phyloP scores from a whole-genome alignment of 148 eudicot species.

The Dianthus caryophyllus region DNA sequence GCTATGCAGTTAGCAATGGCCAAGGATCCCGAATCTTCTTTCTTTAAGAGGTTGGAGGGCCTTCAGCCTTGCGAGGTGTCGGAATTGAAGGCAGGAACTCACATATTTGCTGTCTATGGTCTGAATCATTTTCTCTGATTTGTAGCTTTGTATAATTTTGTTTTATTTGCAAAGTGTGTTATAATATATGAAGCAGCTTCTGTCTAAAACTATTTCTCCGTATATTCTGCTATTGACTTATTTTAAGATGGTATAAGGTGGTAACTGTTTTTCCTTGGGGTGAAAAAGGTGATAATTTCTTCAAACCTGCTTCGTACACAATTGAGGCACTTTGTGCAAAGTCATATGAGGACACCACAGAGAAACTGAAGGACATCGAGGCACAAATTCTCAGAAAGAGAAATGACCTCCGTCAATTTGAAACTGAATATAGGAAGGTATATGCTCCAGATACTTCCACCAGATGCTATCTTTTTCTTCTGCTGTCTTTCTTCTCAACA shows the following conservation, averaged over 20 bases:
- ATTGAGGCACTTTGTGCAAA: conserved; percentile 88
- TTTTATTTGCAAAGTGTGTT: not conserved
- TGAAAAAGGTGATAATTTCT: conserved; percentile 78
- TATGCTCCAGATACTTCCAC: not conserved
- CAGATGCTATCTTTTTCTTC: not conserved
- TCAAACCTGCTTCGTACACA: conserved; percentile 88
- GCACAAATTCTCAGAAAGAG: conserved; percentile 64
- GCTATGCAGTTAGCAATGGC: conserved; percentile 90
- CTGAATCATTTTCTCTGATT: conserved; percentile 14
- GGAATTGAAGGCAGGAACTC: conserved; percentile 84
- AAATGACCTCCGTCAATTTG: conserved; percentile 87
- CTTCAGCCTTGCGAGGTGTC: conserved; percentile 97
- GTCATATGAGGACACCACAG: conserved; percentile 60
- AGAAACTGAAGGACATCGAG: conserved; percentile 55
- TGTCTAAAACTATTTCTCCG: not conserved
- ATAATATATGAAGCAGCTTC: not conserved
- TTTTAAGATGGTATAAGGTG: conserved; percentile 45
- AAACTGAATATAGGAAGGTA: conserved; percentile 93
- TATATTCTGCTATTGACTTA: not conserved
- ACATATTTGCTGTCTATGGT: conserved; percentile 99
- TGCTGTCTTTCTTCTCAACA: not conserved
- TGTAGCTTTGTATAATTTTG: conserved; percentile 3
- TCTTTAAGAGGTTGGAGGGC: conserved; percentile 95
- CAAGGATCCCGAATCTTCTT: conserved; percentile 97
- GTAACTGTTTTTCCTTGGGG: conserved; percentile 49